Conservation (phyloP, 2,329 filamentous ascomycete species). For the Aspergillus ochraceoroseus region DNA sequence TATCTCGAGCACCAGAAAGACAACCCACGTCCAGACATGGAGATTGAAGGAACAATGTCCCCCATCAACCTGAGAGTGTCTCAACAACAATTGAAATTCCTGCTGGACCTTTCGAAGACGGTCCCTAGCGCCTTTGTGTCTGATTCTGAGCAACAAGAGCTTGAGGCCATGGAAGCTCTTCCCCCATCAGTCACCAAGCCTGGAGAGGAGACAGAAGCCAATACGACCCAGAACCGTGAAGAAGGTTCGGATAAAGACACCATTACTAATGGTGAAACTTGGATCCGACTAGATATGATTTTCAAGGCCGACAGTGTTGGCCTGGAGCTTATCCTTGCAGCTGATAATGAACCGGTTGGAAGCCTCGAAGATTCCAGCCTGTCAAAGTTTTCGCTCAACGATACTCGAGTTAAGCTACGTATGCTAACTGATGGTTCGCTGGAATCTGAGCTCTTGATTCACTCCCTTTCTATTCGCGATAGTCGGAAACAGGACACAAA, state of each 20-base stretch:
- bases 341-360: conserved; percentile 70
- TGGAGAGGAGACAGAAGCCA: conserved; percentile 48
- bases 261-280: conserved; percentile 62
- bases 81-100: conserved; percentile 83
- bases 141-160: conserved; percentile 64
- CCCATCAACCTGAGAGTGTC: conserved; percentile 87
- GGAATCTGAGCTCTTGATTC: conserved; percentile 87
- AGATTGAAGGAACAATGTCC: conserved; percentile 87
- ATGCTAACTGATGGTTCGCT: conserved; percentile 89
- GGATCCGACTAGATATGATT: conserved; percentile 88
- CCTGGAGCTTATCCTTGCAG: conserved; percentile 76
- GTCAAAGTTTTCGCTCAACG: conserved; percentile 89
- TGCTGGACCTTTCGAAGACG: conserved; percentile 79
- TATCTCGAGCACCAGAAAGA: conserved; percentile 80
- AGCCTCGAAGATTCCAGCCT: conserved; percentile 74
- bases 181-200: conserved; percentile 52
- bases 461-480: conserved; percentile 91
- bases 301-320: conserved; percentile 87
- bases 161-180: conserved; percentile 70
- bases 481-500: conserved; percentile 84
- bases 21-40: conserved; percentile 77
- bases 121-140: conserved; percentile 82
- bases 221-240: conserved; percentile 49
- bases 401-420: conserved; percentile 83
- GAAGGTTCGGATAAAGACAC: conserved; percentile 64